Conservation (phyloP, 108 stramenopile species). For the Conticribra weissflogii region DNA sequence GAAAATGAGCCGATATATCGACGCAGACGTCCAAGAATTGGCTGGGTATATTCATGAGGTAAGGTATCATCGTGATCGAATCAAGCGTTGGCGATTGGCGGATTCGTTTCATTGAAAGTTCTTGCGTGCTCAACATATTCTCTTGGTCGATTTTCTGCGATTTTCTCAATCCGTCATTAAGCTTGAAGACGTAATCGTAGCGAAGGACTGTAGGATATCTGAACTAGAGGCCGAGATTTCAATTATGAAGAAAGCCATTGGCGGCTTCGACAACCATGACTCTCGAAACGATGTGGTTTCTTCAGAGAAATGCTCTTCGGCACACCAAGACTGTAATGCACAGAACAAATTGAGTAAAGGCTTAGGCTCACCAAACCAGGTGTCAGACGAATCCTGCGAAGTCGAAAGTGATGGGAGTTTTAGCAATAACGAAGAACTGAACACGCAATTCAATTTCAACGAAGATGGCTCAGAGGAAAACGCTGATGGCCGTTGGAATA, state of each 20-base stretch:
- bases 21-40: slow-evolving; percentile 13
- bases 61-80: not conserved
- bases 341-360: not conserved
- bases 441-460: not conserved
- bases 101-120: too few relatives aligned
- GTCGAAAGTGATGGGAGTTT: slow-evolving; percentile 5
- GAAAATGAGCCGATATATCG: slow-evolving; percentile 11
- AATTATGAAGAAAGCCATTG: not conserved
- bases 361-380: not conserved
- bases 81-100: too few relatives aligned
- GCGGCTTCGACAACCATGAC: not conserved
- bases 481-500: slow-evolving; percentile 20
- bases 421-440: not conserved
- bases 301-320: not conserved
- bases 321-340: not conserved
- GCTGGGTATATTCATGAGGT: slow-evolving; percentile 19
- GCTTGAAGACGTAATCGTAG: slow-evolving; percentile 12
- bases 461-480: not conserved
- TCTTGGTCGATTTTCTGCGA: too few relatives aligned
- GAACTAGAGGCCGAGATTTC: slow-evolving; percentile 2
- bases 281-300: not conserved
- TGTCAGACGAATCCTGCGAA: slow-evolving; percentile 20
- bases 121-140: too few relatives aligned
- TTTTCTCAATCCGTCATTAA: too few relatives aligned
- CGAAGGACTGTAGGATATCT: slow-evolving; percentile 15